Evolutionary conservation across 805 yeast genomes (phyloP).

Genomic region (Lipomyces yamanashiensis): DNA sequence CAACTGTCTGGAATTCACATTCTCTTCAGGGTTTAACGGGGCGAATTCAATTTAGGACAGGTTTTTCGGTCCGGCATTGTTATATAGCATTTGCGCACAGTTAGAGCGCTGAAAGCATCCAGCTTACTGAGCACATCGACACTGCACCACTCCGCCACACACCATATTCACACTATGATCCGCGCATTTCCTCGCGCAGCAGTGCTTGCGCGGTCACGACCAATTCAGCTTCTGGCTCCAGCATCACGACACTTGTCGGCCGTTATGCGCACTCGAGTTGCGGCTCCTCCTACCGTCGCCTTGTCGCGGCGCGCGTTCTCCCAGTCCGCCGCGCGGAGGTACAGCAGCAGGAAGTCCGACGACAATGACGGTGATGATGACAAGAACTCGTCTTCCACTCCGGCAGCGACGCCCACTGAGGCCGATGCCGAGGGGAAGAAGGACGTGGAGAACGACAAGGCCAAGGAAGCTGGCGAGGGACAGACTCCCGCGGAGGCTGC

Average conservation of each 20-base stretch:
- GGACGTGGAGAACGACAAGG: not conserved
- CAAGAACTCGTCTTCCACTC: not conserved
- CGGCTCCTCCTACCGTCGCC: conserved; percentile 8
- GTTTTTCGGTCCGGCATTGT: not conserved
- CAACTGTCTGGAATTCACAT: not conserved
- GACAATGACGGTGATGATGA: conserved; percentile 13
- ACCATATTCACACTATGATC: conserved; percentile 18
- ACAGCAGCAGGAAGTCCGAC: conserved; percentile 11
- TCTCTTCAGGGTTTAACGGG: too few species aligned
- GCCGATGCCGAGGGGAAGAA: conserved; percentile 4
- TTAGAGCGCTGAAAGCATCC: not conserved
- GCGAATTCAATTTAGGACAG: too few species aligned
- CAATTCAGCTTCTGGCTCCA: conserved; percentile 11
- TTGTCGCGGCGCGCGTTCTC: conserved; percentile 26
- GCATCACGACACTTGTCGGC: conserved; percentile 16
- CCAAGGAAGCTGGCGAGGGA: not conserved
- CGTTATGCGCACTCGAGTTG: conserved; percentile 11
- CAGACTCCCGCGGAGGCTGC: conserved; percentile 5
- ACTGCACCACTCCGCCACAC: not conserved
- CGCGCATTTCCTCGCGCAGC: conserved; percentile 28
- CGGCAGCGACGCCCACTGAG: not conserved
- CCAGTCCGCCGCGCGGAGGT: conserved; percentile 10
- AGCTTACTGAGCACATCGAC: conserved; percentile 8
- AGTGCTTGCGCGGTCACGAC: conserved; percentile 5
- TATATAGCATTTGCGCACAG: conserved; percentile 1